Conservation (phyloP, 2,329 filamentous ascomycete species). For the Colletotrichum orbiculare region DNA sequence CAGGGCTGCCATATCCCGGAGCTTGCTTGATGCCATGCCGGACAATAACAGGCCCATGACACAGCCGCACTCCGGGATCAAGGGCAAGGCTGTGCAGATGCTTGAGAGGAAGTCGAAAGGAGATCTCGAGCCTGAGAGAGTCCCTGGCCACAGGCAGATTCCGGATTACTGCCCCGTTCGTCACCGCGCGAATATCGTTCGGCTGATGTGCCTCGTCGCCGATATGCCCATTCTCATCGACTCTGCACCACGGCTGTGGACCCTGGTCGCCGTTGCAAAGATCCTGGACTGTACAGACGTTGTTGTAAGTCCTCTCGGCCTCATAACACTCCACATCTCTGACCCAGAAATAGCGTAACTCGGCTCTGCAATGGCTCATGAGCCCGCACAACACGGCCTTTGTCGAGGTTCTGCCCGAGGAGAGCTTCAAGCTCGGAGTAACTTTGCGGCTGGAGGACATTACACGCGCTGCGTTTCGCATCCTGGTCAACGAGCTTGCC, state of each 20-base stretch:
- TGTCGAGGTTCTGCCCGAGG: slow-evolving; percentile 72
- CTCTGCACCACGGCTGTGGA: slow-evolving; percentile 75
- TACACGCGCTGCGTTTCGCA: slow-evolving; percentile 62
- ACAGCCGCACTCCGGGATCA: background rate
- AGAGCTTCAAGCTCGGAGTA: slow-evolving; percentile 67
- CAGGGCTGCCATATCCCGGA: slow-evolving; percentile 5
- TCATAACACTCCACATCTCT: slow-evolving; percentile 37
- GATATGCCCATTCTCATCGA: slow-evolving; percentile 66
- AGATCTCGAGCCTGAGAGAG: slow-evolving; percentile 12
- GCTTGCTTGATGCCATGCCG: background rate
- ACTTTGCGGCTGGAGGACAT: slow-evolving; percentile 55
- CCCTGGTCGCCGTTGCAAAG: slow-evolving; percentile 70
- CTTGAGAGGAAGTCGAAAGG: slow-evolving; percentile 40
- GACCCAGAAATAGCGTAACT: slow-evolving; percentile 50
- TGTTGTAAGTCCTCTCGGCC: slow-evolving; percentile 44
- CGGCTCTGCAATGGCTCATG: slow-evolving; percentile 69
- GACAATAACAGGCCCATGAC: background rate
- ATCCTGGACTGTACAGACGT: slow-evolving; percentile 61
- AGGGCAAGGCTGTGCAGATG: slow-evolving; percentile 19
- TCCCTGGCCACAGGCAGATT: slow-evolving; percentile 50
- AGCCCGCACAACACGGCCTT: slow-evolving; percentile 65
- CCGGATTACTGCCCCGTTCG: slow-evolving; percentile 73
- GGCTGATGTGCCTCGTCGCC: slow-evolving; percentile 69
- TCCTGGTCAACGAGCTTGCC: slow-evolving; percentile 73
- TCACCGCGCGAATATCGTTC: slow-evolving; percentile 72